phyloP scores from a whole-genome alignment of 345 rosid genomes.

The Rhizophora mangle region DNA sequence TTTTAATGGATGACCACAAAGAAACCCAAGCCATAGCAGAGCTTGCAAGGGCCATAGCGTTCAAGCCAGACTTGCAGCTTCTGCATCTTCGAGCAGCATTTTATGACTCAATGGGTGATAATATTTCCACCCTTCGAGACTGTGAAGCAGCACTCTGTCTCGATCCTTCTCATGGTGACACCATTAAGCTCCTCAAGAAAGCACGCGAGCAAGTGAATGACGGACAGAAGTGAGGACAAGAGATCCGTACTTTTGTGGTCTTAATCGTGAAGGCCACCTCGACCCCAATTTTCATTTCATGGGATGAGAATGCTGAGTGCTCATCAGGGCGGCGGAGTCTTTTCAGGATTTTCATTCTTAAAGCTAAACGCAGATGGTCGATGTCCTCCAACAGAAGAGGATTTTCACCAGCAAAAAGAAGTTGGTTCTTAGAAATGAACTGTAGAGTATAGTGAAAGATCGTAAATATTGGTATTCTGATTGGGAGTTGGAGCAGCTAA shows the following conservation, averaged over 20 bases:
- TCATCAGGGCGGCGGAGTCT: slow-evolving; percentile 3
- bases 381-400: slow-evolving; percentile 6
- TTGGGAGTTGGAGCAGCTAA: slow-evolving; percentile 15
- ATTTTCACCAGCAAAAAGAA: slow-evolving; percentile 1
- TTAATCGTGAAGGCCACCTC: slow-evolving; percentile 1
- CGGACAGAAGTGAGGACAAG: slow-evolving; percentile 31
- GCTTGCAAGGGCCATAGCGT: slow-evolving; percentile 71
- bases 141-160: slow-evolving; percentile 97
- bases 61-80: slow-evolving; percentile 93
- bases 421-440: slow-evolving; percentile 7
- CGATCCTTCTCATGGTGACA: slow-evolving; percentile 60
- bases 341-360: slow-evolving; percentile 31
- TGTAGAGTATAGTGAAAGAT: slow-evolving; percentile 32
- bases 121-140: slow-evolving; percentile 54
- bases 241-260: slow-evolving; percentile 13
- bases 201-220: slow-evolving; percentile 43
- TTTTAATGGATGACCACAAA: slow-evolving; percentile 93
- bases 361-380: slow-evolving; percentile 10
- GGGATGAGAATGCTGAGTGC: slow-evolving; percentile 8
- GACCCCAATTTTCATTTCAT: too few relatives aligned
- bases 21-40: slow-evolving; percentile 83
- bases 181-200: slow-evolving; percentile 60
- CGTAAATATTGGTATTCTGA: slow-evolving; percentile 26
- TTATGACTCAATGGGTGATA: slow-evolving; percentile 74
- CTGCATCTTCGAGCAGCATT: slow-evolving; percentile 94